A percentile compares a stretch with the other conserved stretches of the same genome.
Evolutionary conservation across 108 stramenopile genomes (phyloP).

Genomic region (Nannochloropsis gaditana): DNA sequence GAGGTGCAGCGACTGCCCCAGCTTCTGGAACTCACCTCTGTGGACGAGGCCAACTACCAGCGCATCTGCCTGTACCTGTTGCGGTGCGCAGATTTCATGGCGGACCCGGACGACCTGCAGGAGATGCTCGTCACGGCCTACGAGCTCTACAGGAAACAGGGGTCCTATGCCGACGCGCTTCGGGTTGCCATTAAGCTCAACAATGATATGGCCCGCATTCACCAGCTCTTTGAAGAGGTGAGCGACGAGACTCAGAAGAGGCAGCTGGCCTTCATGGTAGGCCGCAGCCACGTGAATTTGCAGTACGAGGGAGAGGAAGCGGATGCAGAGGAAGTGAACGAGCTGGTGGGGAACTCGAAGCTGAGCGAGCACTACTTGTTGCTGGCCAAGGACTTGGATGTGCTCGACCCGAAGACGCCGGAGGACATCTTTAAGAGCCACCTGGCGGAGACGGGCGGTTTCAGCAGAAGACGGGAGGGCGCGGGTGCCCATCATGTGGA

Average conservation of each 20-base stretch:
- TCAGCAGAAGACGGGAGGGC: conserved; percentile 68
- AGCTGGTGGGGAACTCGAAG: conserved; percentile 81
- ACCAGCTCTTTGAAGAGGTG: conserved; percentile 59
- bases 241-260: conserved; percentile 40
- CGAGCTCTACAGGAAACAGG: conserved; percentile 75
- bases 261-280: conserved; percentile 66
- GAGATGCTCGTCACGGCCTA: conserved; percentile 82
- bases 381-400: conserved; percentile 71
- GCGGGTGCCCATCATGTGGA: conserved; percentile 64
- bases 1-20: conserved; percentile 74
- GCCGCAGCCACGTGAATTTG: conserved; percentile 23
- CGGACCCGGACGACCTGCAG: conserved; percentile 54
- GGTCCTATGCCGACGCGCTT: conserved; percentile 76
- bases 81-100: conserved; percentile 89
- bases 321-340: conserved; percentile 3
- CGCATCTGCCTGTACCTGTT: conserved; percentile 93
- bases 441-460: conserved; percentile 87
- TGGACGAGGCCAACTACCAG: conserved; percentile 85
- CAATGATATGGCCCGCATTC: conserved; percentile 62
- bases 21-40: conserved; percentile 51
- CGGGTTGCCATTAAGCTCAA: conserved; percentile 80
- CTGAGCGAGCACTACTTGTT: conserved; percentile 79
- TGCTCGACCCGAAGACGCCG: conserved; percentile 85
- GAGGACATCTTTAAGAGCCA: conserved; percentile 99
- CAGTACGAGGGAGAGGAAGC: conserved; percentile 14